phyloP scores from a whole-genome alignment of 345 rosid species.

The Boechera stricta region DNA sequence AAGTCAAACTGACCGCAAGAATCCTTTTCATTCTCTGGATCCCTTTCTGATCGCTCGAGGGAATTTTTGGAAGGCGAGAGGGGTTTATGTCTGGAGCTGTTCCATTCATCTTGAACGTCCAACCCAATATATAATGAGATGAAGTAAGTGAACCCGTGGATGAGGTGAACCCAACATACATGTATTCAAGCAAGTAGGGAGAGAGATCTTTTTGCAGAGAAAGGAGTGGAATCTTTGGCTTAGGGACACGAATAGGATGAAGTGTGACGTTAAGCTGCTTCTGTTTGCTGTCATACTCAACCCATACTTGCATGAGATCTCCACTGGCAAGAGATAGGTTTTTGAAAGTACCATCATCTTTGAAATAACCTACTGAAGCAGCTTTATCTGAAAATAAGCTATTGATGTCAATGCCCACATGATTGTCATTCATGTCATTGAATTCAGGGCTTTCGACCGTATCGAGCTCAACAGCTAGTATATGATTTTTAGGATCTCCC shows the following conservation, averaged over 20 bases:
- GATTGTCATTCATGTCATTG: background rate
- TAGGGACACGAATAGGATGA: conserved; percentile 43
- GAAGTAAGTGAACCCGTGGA: background rate
- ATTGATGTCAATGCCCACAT: conserved; percentile 63
- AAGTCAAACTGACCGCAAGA: background rate
- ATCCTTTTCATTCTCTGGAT: background rate
- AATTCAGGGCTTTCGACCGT: background rate
- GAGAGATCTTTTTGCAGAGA: conserved; percentile 44
- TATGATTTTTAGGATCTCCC: conserved; percentile 12
- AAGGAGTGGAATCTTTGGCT: conserved; percentile 44
- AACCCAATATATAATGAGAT: conserved; percentile 24
- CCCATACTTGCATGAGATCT: conserved; percentile 55
- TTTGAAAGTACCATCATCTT: conserved; percentile 12
- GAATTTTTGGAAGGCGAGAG: conserved; percentile 23
- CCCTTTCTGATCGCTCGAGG: background rate
- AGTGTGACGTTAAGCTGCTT: conserved; percentile 52
- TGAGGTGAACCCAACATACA: conserved; percentile 37
- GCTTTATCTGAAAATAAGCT: conserved; percentile 42
- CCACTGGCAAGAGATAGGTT: conserved; percentile 45
- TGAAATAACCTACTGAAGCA: conserved; percentile 48
- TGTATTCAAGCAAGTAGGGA: conserved; percentile 46
- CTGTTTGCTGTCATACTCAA: conserved; percentile 53
- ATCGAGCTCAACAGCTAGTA: conserved; percentile 59
- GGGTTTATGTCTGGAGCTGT: conserved; percentile 38
- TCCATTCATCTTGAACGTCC: conserved; percentile 51